phyloP scores from a whole-genome alignment of 495 filamentous ascomycete species.

The Paragyromitra xinjiangensis region DNA sequence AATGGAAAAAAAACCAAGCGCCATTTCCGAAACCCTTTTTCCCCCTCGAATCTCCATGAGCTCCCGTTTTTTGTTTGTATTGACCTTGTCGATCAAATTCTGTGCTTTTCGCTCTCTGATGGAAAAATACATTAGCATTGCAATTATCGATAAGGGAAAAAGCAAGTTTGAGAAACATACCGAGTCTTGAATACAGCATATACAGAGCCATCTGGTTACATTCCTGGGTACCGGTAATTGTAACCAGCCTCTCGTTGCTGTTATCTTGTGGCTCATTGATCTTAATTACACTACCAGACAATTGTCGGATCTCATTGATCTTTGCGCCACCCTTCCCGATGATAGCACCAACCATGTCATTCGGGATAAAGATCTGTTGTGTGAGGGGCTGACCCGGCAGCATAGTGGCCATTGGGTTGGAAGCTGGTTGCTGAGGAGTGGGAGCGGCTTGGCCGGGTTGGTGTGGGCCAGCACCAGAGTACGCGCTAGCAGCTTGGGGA shows the following conservation, averaged over 20 bases:
- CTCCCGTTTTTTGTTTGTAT: conserved; percentile 43
- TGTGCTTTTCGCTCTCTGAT: conserved; percentile 86
- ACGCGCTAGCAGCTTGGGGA: conserved; percentile 71
- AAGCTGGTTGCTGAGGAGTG: conserved; percentile 60
- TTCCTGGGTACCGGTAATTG: conserved; percentile 95
- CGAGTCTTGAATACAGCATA: conserved; percentile 96
- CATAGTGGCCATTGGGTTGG: conserved; percentile 76
- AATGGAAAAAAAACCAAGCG: conserved; percentile 55
- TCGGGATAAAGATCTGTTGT: conserved; percentile 98
- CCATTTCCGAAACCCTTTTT: conserved; percentile 52
- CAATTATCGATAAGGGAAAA: conserved; percentile 35
- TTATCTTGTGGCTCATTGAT: conserved; percentile 99
- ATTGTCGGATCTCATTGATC: conserved; percentile 98
- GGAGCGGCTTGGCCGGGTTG: conserved; percentile 70
- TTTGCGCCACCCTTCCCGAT: conserved; percentile 98
- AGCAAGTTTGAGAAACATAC: conserved; percentile 67
- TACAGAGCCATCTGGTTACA: conserved; percentile 99
- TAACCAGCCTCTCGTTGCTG: conserved; percentile 96
- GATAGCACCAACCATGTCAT: conserved; percentile 99
- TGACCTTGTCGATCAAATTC: conserved; percentile 62
- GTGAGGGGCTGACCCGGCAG: conserved; percentile 88
- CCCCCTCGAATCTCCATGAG: conserved; percentile 45
- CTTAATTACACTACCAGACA: conserved; percentile 98
- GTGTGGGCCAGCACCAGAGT: conserved; percentile 79
- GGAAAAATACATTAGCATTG: conserved; percentile 51